Evolutionary conservation across 345 rosid genomes (phyloP), one percentile per base, ranked within the genome.

Genomic region (Ceriops tagal): DNA sequence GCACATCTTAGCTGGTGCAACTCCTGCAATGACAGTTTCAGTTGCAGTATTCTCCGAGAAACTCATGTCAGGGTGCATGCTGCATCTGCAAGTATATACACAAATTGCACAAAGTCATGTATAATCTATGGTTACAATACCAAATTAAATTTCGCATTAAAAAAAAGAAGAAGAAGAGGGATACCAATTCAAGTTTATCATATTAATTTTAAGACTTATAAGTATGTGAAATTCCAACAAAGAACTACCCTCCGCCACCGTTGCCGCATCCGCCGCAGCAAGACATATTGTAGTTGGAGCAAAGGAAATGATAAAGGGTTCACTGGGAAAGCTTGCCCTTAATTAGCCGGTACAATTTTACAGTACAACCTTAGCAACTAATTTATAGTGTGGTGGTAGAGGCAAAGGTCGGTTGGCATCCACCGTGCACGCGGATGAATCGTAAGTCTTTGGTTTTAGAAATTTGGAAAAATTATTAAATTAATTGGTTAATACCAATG

Each of bases 351-450:
- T 39, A 39, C 46, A 10, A 10, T 39, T 10, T 39, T 37, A 37
- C 43, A 8, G 18, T 0, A 0, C 1, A 3, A 10, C 43, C 28
- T 56, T 8, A 16, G 9, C 27, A 27, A 3, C 61, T 0, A 67
- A 10, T 77, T 77, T 79, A 79, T 81, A 73, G 37, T 3, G 51
- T 0, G 5, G 51, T 0, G 5, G 66, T 15, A 4, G 26, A n/a
- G 47, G 11, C 37, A 30, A 58, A 0, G 21, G 15, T 8, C 1
- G 27, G 15, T 10, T 5, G 18, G 53, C 64, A 20, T 70, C 39
- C 18, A 58, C 85, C 77, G 65, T 66, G 75, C 85, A 77, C 80
- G 73, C 79, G 80, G 76, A 11, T 15, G 15, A 10, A 71, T 72
- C 72, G 8, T 8, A 37, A 8, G 9, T 11, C 13, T 0, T 39